Conservation (phyloP, 768 basidiomycete species). For the Rhodocollybia butyracea region DNA sequence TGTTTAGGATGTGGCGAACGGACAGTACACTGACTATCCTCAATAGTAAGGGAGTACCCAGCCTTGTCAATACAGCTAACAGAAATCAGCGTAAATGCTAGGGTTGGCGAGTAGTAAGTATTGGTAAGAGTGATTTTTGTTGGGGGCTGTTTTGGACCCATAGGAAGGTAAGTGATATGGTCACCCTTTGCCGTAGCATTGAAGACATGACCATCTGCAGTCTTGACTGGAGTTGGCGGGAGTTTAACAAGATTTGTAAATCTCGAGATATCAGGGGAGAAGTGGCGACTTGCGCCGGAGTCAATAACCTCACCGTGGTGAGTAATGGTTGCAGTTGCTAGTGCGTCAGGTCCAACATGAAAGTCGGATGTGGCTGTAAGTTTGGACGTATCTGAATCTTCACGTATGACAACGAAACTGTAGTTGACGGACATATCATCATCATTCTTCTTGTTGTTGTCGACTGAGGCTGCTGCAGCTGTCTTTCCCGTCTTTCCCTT, state of each 20-base stretch:
- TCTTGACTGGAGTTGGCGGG: constrained; percentile 17
- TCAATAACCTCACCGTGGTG: constrained; percentile 22
- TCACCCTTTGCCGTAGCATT: constrained; percentile 25
- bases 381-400: no score
- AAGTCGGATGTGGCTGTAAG: no score
- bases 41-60: constrained; percentile 13
- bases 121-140: constrained; percentile 18
- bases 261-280: constrained; percentile 25
- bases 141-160: constrained; percentile 13
- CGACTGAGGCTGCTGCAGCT: no score
- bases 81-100: constrained; percentile 27
- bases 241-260: constrained; percentile 21
- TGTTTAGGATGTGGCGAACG: constrained; percentile 2
- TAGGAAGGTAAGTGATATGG: constrained; percentile 21
- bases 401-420: no score
- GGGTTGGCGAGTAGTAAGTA: constrained; percentile 22
- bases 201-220: constrained; percentile 25
- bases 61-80: constrained; percentile 16
- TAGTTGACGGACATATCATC: no score
- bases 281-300: constrained; percentile 31
- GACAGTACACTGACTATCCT: constrained; percentile 11
- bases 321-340: no score
- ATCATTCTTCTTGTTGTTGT: no score
- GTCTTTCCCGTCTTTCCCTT: no score
- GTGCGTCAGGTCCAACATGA: no score